These are phyloP conservation scores for Furcasterigmium furcatum DNA, from an alignment of 2,329 filamentous ascomycete species.

Conservation along the genomic window DNA sequence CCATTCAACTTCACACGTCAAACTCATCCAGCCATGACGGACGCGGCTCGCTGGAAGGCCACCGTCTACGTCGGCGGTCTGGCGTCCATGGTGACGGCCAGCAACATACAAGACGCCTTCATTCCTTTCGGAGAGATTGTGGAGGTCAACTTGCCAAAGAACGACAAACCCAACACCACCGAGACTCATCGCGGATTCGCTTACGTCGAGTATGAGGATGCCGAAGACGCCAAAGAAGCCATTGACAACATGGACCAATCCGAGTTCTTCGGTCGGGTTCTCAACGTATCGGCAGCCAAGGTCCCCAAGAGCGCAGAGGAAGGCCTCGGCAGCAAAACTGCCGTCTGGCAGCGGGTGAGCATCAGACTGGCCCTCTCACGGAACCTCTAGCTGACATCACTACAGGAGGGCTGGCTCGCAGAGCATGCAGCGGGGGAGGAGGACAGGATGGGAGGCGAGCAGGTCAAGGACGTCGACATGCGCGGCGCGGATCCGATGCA, in stretches of 20 bases:
- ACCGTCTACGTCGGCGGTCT: constrained; percentile 93
- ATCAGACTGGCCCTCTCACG: background rate
- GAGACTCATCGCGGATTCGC: constrained; percentile 90
- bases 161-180: constrained; percentile 73
- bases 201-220: constrained; percentile 90
- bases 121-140: constrained; percentile 95
- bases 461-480: constrained; percentile 47
- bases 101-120: constrained; percentile 84
- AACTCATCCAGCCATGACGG: constrained; percentile 58
- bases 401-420: constrained; percentile 87
- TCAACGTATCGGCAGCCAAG: constrained; percentile 91
- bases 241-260: constrained; percentile 99
- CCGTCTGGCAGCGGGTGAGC: constrained; percentile 93
- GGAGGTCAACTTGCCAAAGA: constrained; percentile 86
- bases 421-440: constrained; percentile 84
- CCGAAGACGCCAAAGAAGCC: constrained; percentile 84
- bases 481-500: constrained; percentile 86
- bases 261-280: constrained; percentile 86
- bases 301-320: constrained; percentile 85
- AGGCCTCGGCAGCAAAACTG: constrained; percentile 87
- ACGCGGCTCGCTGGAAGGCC: constrained; percentile 78
- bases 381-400: constrained; percentile 4
- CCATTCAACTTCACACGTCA: background rate
- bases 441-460: constrained; percentile 60
- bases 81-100: constrained; percentile 70